Percentiles rank a stretch among this genome's conserved stretches.
Conservation (phyloP, 257 asterid species). For the Capsicum baccatum region DNA sequence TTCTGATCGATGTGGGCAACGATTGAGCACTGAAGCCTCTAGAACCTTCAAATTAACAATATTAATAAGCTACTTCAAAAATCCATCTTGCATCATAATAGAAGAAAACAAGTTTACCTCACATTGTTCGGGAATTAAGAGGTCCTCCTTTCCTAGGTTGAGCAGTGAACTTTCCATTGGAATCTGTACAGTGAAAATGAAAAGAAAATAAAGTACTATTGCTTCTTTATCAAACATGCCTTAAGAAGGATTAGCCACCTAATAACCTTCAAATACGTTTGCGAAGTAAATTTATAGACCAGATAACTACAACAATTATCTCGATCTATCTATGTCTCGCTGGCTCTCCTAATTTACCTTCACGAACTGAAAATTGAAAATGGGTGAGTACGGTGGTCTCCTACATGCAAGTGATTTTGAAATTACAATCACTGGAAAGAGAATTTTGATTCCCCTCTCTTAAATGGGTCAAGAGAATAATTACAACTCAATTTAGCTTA, state of each 20-base stretch:
- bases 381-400: not conserved
- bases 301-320: constrained; percentile 4
- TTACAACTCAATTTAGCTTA: not conserved
- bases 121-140: constrained; percentile 78
- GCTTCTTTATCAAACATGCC: not conserved
- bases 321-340: not conserved
- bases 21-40: constrained; percentile 65
- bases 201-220: not conserved
- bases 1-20: constrained; percentile 87
- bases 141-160: constrained; percentile 78
- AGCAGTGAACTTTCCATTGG: constrained; percentile 64
- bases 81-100: not conserved
- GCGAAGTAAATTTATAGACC: not conserved
- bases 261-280: not conserved
- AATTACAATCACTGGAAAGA: not conserved
- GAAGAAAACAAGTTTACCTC: constrained; percentile 48
- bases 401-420: not conserved
- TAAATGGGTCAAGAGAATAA: not conserved
- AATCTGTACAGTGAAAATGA: constrained; percentile 47
- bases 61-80: constrained; percentile 31
- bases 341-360: not conserved
- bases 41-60: constrained; percentile 59
- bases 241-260: not conserved
- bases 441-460: not conserved
- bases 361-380: not conserved